Evolutionary conservation across 2,329 filamentous ascomycete species (phyloP), one percentile per base, ranked within the genome.

Genomic region (Cercospora berteroae): DNA sequence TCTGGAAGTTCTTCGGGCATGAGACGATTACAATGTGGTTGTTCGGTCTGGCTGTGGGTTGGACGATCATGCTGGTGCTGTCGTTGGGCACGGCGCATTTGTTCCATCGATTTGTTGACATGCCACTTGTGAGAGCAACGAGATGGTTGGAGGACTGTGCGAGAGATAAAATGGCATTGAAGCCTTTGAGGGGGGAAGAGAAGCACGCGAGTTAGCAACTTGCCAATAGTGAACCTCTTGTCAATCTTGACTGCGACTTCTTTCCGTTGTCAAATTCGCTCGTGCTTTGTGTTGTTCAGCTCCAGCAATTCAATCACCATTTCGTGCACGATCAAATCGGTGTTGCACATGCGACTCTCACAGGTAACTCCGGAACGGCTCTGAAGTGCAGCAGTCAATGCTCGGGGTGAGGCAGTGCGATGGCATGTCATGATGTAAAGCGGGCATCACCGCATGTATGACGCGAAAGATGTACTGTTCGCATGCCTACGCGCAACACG

Each of bases 51-150:
- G 50, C 58, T 1, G 25, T 68, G 12, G 68, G 68, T 2, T 68
- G 66, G 68, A 33, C 60, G 42, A 59, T 61, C 3, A 70, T 70
- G 66, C 57, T 70, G 12, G 29, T 33, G 13, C 18, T 68, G 5
- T 66, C 66, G 2, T 16, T 68, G 2, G 39, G 52, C 13, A 56
- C 27, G 0, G 66, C 65, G 27, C 63, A 70, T 60, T 9, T 66
- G 55, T 70, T 70, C 25, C 66, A 64, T 60, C 50, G 56, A 25
- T 52, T 66, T 13, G 50, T 68, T 10, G 68, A 70, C 63, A 56
- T 64, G 25, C 68, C 68, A 13, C 63, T 68, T 20, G 68, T 68
- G 27, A 27, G 57, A 44, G 42, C 63, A 7, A 61, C 66, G 29
- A 67, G 61, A 31, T 59, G 57, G 25, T 9, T 70, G 42, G 68